Evolutionary conservation across 108 stramenopile species (phyloP).

Genomic region (Pseudonitzschia pungens): DNA sequence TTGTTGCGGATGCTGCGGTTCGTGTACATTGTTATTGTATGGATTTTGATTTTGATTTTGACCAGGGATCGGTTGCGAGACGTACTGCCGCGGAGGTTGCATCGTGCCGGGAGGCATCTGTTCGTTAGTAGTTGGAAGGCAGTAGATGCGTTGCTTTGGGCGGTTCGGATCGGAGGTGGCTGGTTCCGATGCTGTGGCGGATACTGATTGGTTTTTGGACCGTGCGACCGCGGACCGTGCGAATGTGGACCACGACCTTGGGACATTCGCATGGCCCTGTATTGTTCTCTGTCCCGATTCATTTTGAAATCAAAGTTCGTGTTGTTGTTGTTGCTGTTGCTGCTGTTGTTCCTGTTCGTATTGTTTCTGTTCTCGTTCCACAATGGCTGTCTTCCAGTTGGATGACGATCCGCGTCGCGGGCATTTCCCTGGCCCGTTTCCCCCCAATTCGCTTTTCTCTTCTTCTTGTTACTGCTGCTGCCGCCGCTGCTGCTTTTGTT

Average conservation of each 20-base stretch:
- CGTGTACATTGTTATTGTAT: too few relatives aligned
- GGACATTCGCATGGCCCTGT: not conserved
- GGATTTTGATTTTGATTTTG: not conserved
- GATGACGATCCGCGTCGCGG: not conserved
- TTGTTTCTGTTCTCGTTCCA: not conserved
- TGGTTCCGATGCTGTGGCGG: not conserved
- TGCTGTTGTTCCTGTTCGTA: not conserved
- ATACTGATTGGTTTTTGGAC: not conserved
- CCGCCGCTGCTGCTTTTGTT: not conserved
- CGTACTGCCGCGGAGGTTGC: not conserved
- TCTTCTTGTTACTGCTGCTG: not conserved
- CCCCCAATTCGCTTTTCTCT: too few relatives aligned
- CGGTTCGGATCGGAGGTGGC: not conserved
- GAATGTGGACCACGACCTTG: not conserved
- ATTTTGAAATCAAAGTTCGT: not conserved
- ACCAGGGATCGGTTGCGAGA: not conserved
- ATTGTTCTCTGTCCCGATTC: slow-evolving; percentile 2
- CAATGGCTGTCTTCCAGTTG: not conserved
- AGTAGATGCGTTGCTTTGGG: not conserved
- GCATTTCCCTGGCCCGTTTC: too few relatives aligned
- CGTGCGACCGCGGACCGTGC: too few relatives aligned
- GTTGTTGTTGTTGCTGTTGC: not conserved
- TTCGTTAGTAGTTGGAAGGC: not conserved
- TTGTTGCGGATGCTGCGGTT: not conserved
- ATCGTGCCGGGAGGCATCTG: not conserved